Evolutionary conservation across 2,329 filamentous ascomycete species (phyloP), one percentile per base, ranked within the genome.

Genomic region (Cyclaneusma minus): DNA sequence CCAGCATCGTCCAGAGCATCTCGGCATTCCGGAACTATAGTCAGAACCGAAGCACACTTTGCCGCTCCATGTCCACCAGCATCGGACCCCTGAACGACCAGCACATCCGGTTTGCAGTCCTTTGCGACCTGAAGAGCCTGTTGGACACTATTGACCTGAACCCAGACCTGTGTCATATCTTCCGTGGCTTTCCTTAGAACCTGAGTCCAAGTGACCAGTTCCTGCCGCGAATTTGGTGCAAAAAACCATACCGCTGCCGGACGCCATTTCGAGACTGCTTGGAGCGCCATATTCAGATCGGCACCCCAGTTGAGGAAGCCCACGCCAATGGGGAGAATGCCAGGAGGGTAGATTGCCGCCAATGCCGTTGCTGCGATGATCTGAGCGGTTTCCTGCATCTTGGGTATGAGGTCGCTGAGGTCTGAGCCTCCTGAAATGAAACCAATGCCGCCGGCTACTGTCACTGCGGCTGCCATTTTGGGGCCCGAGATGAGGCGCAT

Each of bases 401-500:
- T 26, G 2, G 24, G 12, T 13, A 33, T 28, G 22, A 45, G 34
- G 14, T 27, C 31, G 10, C 32, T 29, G 13, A 34, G 11, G 12
- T 49, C 52, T 3, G 36, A 43, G 39, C 51, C 42, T 1, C 51
- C 51, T 3, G 52, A 58, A 23, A 61, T 49, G 36, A 61, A 62
- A 7, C 58, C 65, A 2, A 65, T 33, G 4, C 61, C 62, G 4
- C 62, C 60, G 16, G 65, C 62, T 37, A 50, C 50, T 3, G 65
- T 70, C 9, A 80, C 61, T 22, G 68, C 62, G 16, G 70, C 52
- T 3, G 73, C 69, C 3, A 82, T 58, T 1, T 50, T 37, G 43
- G 58, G 33, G 45, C 62, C 41, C 47, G 59, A 38, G 60, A 81
- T 67, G 18, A 70, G 56, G 23, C 72, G 64, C 77, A 84, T 82